Evolutionary conservation across 208 protist genomes (phyloP).

Genomic region (Phytomonas serpens): DNA sequence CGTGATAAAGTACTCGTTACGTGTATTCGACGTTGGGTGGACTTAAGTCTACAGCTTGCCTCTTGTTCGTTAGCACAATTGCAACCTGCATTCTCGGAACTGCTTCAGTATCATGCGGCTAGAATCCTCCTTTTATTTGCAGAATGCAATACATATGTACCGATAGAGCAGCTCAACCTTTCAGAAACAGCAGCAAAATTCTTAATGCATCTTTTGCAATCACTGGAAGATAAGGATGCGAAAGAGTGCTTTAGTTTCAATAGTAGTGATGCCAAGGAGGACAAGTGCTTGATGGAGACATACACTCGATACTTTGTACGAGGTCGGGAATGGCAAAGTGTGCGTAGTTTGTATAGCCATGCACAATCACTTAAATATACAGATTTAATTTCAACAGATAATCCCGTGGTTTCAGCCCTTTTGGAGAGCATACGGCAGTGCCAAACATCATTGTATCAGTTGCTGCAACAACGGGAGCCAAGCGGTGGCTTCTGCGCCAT

Average conservation of each 20-base stretch:
- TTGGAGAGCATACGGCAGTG: neutral
- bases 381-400: neutral
- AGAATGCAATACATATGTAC: conserved; percentile 23
- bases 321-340: neutral
- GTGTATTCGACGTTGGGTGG: conserved; percentile 52
- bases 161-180: conserved; percentile 19
- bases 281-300: neutral
- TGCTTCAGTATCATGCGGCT: conserved; percentile 17
- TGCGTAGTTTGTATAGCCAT: neutral
- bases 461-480: neutral
- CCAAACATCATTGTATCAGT: neutral
- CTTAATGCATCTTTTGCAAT: conserved; percentile 1
- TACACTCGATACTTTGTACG: neutral
- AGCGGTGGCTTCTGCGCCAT: neutral
- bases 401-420: neutral
- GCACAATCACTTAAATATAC: neutral
- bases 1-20: conserved; percentile 36
- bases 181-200: neutral
- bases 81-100: neutral
- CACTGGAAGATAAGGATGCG: neutral
- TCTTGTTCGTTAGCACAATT: neutral
- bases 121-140: conserved; percentile 27
- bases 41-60: conserved; percentile 23
- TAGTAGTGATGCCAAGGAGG: neutral
- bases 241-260: neutral